Conservation (phyloP, 2,329 filamentous ascomycete species). For the Tolypocladium inflatum region DNA sequence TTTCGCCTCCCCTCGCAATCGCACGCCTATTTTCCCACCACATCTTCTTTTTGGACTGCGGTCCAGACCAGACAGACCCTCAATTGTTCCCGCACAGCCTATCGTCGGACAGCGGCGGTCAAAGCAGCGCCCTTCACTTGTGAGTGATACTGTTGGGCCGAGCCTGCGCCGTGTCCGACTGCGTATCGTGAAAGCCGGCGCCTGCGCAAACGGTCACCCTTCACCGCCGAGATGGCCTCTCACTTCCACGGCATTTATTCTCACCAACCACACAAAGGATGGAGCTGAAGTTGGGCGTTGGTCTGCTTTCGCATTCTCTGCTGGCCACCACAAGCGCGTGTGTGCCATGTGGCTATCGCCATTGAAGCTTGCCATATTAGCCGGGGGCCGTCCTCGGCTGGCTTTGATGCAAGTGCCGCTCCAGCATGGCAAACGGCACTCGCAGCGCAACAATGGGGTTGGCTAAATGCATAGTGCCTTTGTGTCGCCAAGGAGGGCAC, state of each 20-base stretch:
- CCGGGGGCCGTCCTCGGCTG: background rate
- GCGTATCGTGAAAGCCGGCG: background rate
- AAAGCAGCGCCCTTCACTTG: background rate
- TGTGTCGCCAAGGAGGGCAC: background rate
- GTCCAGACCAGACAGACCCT: background rate
- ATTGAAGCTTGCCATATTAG: background rate
- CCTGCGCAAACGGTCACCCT: background rate
- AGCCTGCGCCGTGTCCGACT: background rate
- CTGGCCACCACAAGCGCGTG: background rate
- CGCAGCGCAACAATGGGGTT: background rate
- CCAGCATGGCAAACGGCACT: background rate
- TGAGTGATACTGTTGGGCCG: background rate
- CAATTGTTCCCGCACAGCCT: background rate
- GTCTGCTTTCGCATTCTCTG: background rate
- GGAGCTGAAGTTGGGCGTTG: background rate
- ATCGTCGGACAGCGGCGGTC: background rate
- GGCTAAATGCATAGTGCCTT: background rate
- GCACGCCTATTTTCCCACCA: background rate
- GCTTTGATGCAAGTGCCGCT: background rate
- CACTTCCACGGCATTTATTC: background rate
- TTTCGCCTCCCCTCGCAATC: background rate
- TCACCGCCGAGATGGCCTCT: background rate
- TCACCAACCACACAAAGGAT: background rate
- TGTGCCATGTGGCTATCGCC: background rate
- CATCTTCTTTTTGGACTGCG: background rate